phyloP scores from a whole-genome alignment of 2,329 filamentous ascomycete genomes.

The Tolypocladium sp. region DNA sequence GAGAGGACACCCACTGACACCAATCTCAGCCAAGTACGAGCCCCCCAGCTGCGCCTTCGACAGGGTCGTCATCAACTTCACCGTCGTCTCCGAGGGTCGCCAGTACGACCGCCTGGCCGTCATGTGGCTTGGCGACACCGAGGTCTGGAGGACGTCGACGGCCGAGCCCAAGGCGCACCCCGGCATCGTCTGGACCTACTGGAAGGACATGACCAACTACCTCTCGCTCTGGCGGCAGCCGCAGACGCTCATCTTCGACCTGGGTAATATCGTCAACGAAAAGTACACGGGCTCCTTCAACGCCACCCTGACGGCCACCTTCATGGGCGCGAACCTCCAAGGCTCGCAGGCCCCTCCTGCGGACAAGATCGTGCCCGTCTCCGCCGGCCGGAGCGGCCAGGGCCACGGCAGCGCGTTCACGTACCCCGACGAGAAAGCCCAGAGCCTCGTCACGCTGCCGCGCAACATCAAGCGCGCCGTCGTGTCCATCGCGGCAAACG shows the following conservation, averaged over 20 bases:
- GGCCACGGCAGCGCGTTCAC: slow-evolving; percentile 57
- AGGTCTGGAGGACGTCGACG: slow-evolving; percentile 78
- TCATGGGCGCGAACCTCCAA: slow-evolving; percentile 39
- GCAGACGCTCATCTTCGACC: slow-evolving; percentile 72
- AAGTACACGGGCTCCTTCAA: slow-evolving; percentile 68
- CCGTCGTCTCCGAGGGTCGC: slow-evolving; percentile 58
- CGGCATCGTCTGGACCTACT: slow-evolving; percentile 67
- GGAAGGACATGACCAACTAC: slow-evolving; percentile 71
- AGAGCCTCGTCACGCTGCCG: slow-evolving; percentile 52
- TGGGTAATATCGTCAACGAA: slow-evolving; percentile 61
- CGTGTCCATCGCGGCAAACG: slow-evolving; percentile 68
- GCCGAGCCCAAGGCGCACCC: slow-evolving; percentile 59
- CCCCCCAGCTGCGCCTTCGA: slow-evolving; percentile 60
- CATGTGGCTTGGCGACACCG: slow-evolving; percentile 68
- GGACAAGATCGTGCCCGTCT: slow-evolving; percentile 60
- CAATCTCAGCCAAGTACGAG: slow-evolving; percentile 5
- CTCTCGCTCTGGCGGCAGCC: slow-evolving; percentile 56
- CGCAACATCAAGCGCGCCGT: slow-evolving; percentile 59
- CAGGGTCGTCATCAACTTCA: slow-evolving; percentile 67
- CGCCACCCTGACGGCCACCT: slow-evolving; percentile 64
- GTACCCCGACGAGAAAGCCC: slow-evolving; percentile 53
- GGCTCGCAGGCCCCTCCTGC: slow-evolving; percentile 29
- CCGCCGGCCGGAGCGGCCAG: slow-evolving; percentile 37
- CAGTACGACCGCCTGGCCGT: slow-evolving; percentile 71
- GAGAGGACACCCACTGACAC: not conserved